Evolutionary conservation across 2,329 filamentous ascomycete species (phyloP), one percentile per base, ranked within the genome.

Genomic region (Ophiocordyceps sinensis): DNA sequence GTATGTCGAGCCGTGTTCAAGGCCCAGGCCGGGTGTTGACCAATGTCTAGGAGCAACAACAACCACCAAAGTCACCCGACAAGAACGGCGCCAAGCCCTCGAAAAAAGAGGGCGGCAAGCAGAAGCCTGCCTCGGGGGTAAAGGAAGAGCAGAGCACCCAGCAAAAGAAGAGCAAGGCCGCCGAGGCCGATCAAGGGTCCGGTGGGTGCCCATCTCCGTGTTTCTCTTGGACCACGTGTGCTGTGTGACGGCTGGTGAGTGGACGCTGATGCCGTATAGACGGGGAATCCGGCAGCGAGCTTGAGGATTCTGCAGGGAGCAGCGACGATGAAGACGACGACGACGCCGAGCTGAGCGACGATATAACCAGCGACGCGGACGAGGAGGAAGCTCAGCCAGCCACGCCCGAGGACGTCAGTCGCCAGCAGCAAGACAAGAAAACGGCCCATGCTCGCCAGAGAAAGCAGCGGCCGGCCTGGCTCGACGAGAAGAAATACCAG

Each of bases 301-400:
- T 42, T 17, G 36, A 46, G 26, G 43, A 51, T 43, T 34, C 42
- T 37, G 31, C 47, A 39, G 44, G 40, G 2, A 41, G 36, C 19
- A 37, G 29, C 21, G 34, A 29, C 13, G 36, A 17, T 5, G 36
- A 32, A 4, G 30, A 32, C 7, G 38, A 39, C 12, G 37, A 47
- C 47, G 34, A 38, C 26, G 40, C 46, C 2, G 43, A 41, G 8
- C 14, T 39, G 13, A 45, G 43, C 30, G 39, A 44, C 19, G 36
- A 40, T 21, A 42, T 39, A 34, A 38, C 36, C 26, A 31, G 29
- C 26, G 28, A 39, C 17, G 38, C 36, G 11, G 45, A 49, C 42
- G 42, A 52, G 46, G 41, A 49, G 45, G 47, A 45, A 40, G 39
- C 41, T 1, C 28, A 45, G 28, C 38, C 38, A 29, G 37, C 38